Evolutionary conservation across 1,139 yeast species (phyloP).

Genomic region (Candida tetrigidarum): DNA sequence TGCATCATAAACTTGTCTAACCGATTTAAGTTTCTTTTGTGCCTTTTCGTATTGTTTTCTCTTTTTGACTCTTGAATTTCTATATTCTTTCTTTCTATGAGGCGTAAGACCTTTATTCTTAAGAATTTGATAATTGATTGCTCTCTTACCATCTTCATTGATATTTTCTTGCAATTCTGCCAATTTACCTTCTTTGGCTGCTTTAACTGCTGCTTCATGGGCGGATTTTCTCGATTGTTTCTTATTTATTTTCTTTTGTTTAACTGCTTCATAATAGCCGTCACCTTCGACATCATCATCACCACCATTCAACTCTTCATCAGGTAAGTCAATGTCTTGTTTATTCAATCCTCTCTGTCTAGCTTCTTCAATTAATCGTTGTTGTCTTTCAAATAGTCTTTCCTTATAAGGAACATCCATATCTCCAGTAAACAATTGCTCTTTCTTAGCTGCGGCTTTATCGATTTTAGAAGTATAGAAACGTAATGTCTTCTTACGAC

Average conservation of each 20-base stretch:
- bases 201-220: slow-evolving; percentile 73
- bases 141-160: slow-evolving; percentile 89
- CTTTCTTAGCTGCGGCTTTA: slow-evolving; percentile 63
- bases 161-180: slow-evolving; percentile 68
- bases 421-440: slow-evolving; percentile 76
- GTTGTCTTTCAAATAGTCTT: slow-evolving; percentile 86
- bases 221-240: slow-evolving; percentile 62
- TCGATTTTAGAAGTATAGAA: slow-evolving; percentile 98
- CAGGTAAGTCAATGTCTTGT: slow-evolving; percentile 49
- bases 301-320: slow-evolving; percentile 55
- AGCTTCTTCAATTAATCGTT: slow-evolving; percentile 85
- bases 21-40: slow-evolving; percentile 88
- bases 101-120: slow-evolving; percentile 97
- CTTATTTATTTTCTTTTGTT: slow-evolving; percentile 49
- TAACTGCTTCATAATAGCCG: slow-evolving; percentile 56
- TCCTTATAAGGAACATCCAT: slow-evolving; percentile 93
- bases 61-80: slow-evolving; percentile 98
- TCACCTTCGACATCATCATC: slow-evolving; percentile 55
- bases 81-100: slow-evolving; percentile 87
- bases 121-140: slow-evolving; percentile 89
- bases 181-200: slow-evolving; percentile 85
- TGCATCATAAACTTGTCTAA: slow-evolving; percentile 83
- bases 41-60: slow-evolving; percentile 96
- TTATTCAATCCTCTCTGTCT: slow-evolving; percentile 72
- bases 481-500: slow-evolving; percentile 82